These are phyloP conservation scores for Citeromyces siamensis DNA, from an alignment of 1,139 yeast species.

Conservation along the genomic window DNA sequence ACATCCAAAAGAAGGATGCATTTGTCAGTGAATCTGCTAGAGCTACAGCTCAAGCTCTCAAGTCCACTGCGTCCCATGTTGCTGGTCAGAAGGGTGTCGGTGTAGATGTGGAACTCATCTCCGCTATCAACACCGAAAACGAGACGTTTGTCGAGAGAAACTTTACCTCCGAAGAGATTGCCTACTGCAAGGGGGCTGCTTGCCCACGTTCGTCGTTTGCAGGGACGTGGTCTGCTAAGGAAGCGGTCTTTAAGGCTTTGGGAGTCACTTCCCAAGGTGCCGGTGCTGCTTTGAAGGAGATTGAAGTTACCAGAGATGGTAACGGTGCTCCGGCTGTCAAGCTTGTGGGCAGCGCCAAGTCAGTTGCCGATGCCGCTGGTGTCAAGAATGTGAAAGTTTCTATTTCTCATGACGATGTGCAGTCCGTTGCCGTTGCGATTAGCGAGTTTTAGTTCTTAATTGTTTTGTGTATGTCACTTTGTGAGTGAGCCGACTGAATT, in stretches of 20 bases:
- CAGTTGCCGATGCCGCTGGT: conserved; percentile 61
- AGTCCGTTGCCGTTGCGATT: conserved; percentile 95
- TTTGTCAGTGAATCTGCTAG: conserved; percentile 22
- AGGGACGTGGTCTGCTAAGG: conserved; percentile 99
- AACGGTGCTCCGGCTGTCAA: conserved; percentile 77
- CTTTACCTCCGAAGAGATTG: conserved; percentile 71
- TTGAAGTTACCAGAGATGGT: conserved; percentile 67
- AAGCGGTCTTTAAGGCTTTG: conserved; percentile 94
- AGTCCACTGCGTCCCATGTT: conserved; percentile 33
- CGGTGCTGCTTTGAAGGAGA: conserved; percentile 86
- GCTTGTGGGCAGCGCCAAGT: conserved; percentile 64
- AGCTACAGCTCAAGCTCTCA: conserved; percentile 29
- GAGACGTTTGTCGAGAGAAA: conserved; percentile 87
- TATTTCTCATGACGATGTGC: conserved; percentile 92
- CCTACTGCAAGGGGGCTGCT: conserved; percentile 64
- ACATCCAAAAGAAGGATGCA: conserved; percentile 22
- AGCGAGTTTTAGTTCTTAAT: conserved; percentile 37
- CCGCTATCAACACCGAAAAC: conserved; percentile 70
- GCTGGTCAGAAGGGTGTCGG: conserved; percentile 68
- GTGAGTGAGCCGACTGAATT: neutral
- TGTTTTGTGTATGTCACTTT: neutral
- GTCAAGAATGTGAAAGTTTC: conserved; percentile 70
- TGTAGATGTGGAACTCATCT: conserved; percentile 88
- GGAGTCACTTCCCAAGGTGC: conserved; percentile 88
- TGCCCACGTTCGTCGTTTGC: conserved; percentile 85